Conservation (phyloP, 179 eudicot species). For the Monotropa hypopitys region DNA sequence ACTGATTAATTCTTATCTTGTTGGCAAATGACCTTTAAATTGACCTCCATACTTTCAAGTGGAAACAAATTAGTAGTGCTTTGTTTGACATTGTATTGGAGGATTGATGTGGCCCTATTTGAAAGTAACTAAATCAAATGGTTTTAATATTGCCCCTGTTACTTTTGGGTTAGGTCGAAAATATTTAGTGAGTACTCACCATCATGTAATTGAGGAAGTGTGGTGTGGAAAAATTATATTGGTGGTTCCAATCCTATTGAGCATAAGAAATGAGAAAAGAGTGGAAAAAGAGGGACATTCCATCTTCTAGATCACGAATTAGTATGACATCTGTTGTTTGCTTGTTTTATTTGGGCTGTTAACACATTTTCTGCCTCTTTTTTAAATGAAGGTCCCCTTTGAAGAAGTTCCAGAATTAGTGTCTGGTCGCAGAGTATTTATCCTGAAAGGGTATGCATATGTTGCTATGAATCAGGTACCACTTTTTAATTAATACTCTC, state of each 20-base stretch:
- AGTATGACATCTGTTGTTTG: background rate
- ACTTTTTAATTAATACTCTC: background rate
- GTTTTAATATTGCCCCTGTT: background rate
- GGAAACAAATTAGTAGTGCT: background rate
- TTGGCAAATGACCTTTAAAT: background rate
- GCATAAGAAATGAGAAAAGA: constrained; percentile 1
- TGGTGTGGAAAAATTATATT: background rate
- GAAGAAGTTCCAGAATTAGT: constrained; percentile 94
- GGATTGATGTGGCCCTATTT: background rate
- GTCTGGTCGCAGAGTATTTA: constrained; percentile 65
- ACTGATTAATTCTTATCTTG: background rate
- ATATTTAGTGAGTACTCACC: background rate
- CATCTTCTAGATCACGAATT: background rate
- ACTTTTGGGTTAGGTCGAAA: constrained; percentile 3
- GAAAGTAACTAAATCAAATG: background rate
- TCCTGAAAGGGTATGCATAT: constrained; percentile 81
- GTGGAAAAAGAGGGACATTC: background rate
- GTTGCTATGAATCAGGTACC: constrained; percentile 80
- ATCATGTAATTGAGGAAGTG: background rate
- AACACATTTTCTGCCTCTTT: background rate
- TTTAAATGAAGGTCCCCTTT: constrained; percentile 67
- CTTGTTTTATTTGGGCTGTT: constrained; percentile 11
- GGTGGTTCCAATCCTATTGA: background rate
- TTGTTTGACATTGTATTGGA: background rate
- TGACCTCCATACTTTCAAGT: background rate